Evolutionary conservation across 768 basidiomycete genomes (phyloP), one percentile per base, ranked within the genome.

Genomic region (Chlorophyllum brunneum): DNA sequence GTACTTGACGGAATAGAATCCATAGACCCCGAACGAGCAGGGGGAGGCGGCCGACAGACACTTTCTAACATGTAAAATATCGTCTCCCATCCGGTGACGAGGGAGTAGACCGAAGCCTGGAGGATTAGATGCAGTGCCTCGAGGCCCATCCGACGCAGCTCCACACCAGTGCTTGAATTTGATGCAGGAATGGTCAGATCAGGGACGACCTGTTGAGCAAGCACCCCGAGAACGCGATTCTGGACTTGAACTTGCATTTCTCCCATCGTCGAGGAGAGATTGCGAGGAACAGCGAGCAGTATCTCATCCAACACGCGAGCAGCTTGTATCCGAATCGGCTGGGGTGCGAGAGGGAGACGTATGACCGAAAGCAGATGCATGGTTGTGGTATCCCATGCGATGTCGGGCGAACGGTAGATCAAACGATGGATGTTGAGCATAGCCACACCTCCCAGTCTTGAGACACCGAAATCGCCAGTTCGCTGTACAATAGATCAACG

Each of bases 401-500:
- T 71, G 10, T 86, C 83, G 0, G 91, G 83, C 9, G 86, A 78
- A n/a, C 86, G 79, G 56, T 86, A 87, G 42, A 97, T 85, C 15
- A 99, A 74, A 3, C 95, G 84, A 63, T 90, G 83, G 22, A 97
- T 85, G 62, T 98, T 99, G 48, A 91, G 76, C 58, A 83, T 74
- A 0, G 86, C 78, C 8, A 95, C 85, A 1, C 81, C 79, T 7
- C 92, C 88, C 20, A 98, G 71, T 62, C 91, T 92, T 54, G 81
- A 81, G 51, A 98, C 85, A n/a, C 92, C 91, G 70, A 97, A 98
- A 57, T 99, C 95, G 0, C 90, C 91, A 0, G 88, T 79, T n/a
- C 88, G 80, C 89, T 93, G 36, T 7, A 52, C 23, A 23, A 15
- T 22, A 23, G 45, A 55, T 18, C 29, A 42, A 38, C 7, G 27